Percentiles rank a stretch among this genome's conserved stretches.
These are phyloP conservation scores for Mucor saturninus DNA, from an alignment of 371 early-diverging fungal genomes.

Conservation along the genomic window DNA sequence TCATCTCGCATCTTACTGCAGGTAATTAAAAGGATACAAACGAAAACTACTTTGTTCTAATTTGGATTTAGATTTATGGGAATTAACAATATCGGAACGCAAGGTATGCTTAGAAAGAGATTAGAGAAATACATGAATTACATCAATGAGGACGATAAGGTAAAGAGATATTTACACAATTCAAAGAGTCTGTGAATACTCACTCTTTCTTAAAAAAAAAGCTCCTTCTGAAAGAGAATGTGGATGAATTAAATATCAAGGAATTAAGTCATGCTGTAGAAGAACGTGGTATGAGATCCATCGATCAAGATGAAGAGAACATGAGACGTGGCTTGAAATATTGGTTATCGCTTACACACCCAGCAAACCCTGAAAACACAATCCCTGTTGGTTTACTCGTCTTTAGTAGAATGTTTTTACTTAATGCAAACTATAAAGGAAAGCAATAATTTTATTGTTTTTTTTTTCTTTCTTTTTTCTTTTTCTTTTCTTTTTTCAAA, in stretches of 20 bases:
- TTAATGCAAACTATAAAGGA: slow-evolving; percentile 55
- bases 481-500: neutral
- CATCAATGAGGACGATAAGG: slow-evolving; percentile 58
- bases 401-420: slow-evolving; percentile 64
- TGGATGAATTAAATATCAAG: slow-evolving; percentile 43
- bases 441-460: neutral
- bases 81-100: slow-evolving; percentile 56
- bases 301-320: slow-evolving; percentile 50
- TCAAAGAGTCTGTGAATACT: neutral
- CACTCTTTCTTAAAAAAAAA: slow-evolving; percentile 12
- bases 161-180: slow-evolving; percentile 16
- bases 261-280: slow-evolving; percentile 62
- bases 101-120: slow-evolving; percentile 57
- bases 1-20: slow-evolving; percentile 60
- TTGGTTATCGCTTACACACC: slow-evolving; percentile 54
- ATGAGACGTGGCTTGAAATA: slow-evolving; percentile 59
- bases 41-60: neutral
- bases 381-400: slow-evolving; percentile 60
- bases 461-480: neutral
- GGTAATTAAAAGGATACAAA: slow-evolving; percentile 29
- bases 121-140: slow-evolving; percentile 58
- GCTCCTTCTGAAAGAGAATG: slow-evolving; percentile 54
- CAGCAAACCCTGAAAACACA: slow-evolving; percentile 32
- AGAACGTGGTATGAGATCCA: slow-evolving; percentile 70
- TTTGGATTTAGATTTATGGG: slow-evolving; percentile 58